Base-by-base conservation (phyloP, 257 asterid species). In the Thymus mandschuricus region DNA sequence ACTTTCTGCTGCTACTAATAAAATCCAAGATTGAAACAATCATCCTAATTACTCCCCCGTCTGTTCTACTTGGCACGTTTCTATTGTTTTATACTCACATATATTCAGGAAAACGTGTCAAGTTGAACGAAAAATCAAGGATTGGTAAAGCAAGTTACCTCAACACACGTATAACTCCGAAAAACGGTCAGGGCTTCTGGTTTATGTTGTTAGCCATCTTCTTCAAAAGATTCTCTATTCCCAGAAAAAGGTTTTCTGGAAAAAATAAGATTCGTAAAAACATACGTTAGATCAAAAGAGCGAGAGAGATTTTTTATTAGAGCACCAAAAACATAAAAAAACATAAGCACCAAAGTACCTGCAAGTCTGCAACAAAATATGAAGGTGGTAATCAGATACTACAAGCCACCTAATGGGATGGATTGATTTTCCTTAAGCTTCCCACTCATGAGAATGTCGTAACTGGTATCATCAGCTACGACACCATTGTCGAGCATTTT, bases 401-500 rank as follows among this genome's bases (percentile, higher is more conserved):
- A 35, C 3, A 35, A 35, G 72, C 77, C 57, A 74, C 78, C 73
- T 69, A 49, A 34, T 75, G 66, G 11, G 54, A 62, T 29, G 48
- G 71, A 15, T 35, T 70, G 71, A 15, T 43, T 70, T 52, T 60
- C 78, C 70, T 78, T 74, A 21, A 73, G 52, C 68, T 81, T 84
- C 77, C 88, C 85, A 48, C 77, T 83, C 21, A 84, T 81, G 64
- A 87, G 92, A 83, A 85, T 80, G 78, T 86, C 94, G 46, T 74
- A 81, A 57, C 89, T 80, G 3, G 66, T 73, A 71, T 86, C 92
- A 63, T 91, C 92, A 3, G 97, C 89, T 31, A 58, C 78, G 56
- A 87, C 86, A 77, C 96, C 98, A 78, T 79, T 81, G 65, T 88
- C 89, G 61, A 88, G 88, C 97, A 91, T 92, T 81, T 92, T 96